Conservation (phyloP, 805 yeast genomes). For the Priceomyces fermenticarens region DNA sequence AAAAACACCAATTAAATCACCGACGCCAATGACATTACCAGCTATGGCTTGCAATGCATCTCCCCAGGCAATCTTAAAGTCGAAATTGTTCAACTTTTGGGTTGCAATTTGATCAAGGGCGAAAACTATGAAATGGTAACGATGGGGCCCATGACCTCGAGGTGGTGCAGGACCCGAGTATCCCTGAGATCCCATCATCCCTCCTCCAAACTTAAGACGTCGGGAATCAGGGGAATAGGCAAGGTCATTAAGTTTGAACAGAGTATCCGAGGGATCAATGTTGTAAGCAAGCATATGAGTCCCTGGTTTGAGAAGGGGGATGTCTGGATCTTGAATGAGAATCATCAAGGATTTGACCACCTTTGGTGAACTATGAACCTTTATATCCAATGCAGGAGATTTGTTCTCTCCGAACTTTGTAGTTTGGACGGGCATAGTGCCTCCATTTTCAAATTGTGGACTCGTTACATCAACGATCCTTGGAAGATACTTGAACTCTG, state of each 20-base stretch:
- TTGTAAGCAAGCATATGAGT: slow-evolving; percentile 12
- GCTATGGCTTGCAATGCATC: neutral
- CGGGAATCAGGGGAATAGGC: neutral
- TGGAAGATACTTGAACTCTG: slow-evolving; percentile 2
- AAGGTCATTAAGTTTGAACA: slow-evolving; percentile 6
- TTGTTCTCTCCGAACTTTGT: slow-evolving; percentile 10
- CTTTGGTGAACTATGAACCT: neutral
- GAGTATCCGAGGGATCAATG: slow-evolving; percentile 4
- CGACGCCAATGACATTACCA: neutral
- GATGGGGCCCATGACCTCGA: slow-evolving; percentile 12
- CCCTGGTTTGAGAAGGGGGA: slow-evolving; percentile 9
- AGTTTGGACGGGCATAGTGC: slow-evolving; percentile 7
- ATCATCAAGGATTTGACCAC: slow-evolving; percentile 9
- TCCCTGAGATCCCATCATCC: slow-evolving; percentile 3
- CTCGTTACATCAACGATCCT: slow-evolving; percentile 8
- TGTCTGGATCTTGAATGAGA: slow-evolving; percentile 13
- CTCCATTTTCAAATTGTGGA: slow-evolving; percentile 9
- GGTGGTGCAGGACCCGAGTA: slow-evolving; percentile 12
- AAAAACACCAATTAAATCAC: slow-evolving; percentile 1
- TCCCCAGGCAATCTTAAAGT: neutral
- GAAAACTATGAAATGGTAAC: slow-evolving; percentile 13
- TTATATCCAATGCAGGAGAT: slow-evolving; percentile 8
- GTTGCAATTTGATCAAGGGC: slow-evolving; percentile 12
- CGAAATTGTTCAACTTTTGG: neutral
- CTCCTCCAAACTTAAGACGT: slow-evolving; percentile 8